Conservation (phyloP, 2,329 filamentous ascomycete genomes). For the Colletotrichum euphorbiae region DNA sequence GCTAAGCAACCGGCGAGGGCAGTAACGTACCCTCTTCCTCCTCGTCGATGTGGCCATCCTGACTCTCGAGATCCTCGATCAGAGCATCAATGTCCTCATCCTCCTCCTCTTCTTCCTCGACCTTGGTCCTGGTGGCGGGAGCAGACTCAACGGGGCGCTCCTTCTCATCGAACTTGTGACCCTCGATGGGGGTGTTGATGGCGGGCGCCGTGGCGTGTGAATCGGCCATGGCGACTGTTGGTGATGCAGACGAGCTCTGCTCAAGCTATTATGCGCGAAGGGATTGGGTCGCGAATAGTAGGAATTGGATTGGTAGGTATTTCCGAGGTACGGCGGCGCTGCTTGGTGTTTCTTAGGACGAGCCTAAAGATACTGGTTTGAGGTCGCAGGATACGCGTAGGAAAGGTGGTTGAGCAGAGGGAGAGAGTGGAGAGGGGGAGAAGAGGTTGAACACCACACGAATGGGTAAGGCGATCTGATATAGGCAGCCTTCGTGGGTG, state of each 20-base stretch:
- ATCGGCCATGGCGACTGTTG: constrained; percentile 63
- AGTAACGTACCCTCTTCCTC: constrained; percentile 65
- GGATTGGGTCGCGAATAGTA: constrained; percentile 34
- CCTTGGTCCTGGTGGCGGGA: constrained; percentile 54
- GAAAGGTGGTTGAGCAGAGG: constrained; percentile 33
- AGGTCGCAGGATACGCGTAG: constrained; percentile 39
- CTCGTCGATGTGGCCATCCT: constrained; percentile 77
- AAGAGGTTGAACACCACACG: constrained; percentile 41
- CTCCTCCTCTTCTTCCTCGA: constrained; percentile 75
- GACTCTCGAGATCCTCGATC: constrained; percentile 87
- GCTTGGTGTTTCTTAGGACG: constrained; percentile 34
- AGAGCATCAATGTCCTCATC: constrained; percentile 86
- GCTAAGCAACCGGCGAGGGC: background rate
- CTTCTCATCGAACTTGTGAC: constrained; percentile 75
- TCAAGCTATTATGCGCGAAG: constrained; percentile 38
- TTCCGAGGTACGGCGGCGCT: constrained; percentile 29
- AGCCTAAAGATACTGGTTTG: constrained; percentile 40
- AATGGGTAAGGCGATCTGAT: constrained; percentile 40
- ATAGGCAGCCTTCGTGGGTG: constrained; percentile 43
- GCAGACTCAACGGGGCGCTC: constrained; percentile 52
- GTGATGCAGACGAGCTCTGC: constrained; percentile 39
- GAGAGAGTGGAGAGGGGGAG: constrained; percentile 35
- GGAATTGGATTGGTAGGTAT: constrained; percentile 19
- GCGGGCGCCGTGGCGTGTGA: constrained; percentile 64
- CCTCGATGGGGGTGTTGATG: constrained; percentile 73